Conservation (phyloP, 1,139 yeast species). For the Dujonia santamariae region DNA sequence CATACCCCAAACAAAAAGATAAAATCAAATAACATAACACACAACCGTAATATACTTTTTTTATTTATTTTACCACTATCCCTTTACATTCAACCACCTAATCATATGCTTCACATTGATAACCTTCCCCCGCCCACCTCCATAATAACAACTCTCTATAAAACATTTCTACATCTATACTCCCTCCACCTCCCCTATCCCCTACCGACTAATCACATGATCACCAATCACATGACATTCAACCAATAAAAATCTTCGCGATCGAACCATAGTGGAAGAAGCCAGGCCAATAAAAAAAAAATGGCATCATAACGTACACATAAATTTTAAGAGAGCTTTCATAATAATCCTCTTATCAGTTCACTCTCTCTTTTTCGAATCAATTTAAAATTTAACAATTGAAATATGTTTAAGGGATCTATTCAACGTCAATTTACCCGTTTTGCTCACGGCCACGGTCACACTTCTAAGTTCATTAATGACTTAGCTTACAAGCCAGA, state of each 20-base stretch:
- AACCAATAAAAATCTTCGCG: conserved; percentile 8
- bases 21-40: too few species aligned
- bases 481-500: conserved; percentile 40
- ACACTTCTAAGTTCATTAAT: conserved; percentile 40
- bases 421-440: conserved; percentile 42
- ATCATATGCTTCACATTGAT: too few species aligned
- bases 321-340: not conserved
- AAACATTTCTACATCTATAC: too few species aligned
- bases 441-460: conserved; percentile 38
- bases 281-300: conserved; percentile 2
- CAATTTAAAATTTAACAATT: not conserved
- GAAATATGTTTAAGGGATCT: conserved; percentile 34
- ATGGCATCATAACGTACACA: not conserved
- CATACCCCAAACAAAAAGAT: too few species aligned
- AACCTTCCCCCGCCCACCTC: too few species aligned
- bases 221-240: too few species aligned
- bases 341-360: not conserved
- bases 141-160: too few species aligned
- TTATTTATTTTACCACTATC: too few species aligned
- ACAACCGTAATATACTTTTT: too few species aligned
- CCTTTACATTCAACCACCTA: too few species aligned
- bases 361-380: not conserved
- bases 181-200: too few species aligned
- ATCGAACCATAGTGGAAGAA: conserved; percentile 2
- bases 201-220: too few species aligned